phyloP scores from a whole-genome alignment of 2,329 filamentous ascomycete genomes.

The Alternaria tenuissima region DNA sequence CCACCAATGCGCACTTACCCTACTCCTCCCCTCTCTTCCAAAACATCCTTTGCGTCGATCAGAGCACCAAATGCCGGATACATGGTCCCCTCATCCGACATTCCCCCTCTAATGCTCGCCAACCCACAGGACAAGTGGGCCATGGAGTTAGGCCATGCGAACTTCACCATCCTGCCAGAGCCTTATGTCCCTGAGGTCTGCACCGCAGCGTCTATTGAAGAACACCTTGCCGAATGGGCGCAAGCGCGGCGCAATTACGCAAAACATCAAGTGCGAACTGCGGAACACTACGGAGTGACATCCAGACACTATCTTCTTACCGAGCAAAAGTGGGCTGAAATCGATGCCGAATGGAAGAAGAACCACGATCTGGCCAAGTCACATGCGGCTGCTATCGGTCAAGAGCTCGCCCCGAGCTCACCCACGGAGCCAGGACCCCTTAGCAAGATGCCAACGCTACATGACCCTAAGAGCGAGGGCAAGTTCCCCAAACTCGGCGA shows the following conservation, averaged over 20 bases:
- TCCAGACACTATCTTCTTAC: slow-evolving; percentile 89
- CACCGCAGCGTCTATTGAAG: slow-evolving; percentile 67
- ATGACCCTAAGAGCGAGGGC: slow-evolving; percentile 71
- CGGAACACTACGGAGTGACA: slow-evolving; percentile 88
- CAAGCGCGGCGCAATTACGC: slow-evolving; percentile 84
- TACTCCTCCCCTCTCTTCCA: slow-evolving; percentile 78
- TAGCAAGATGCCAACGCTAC: slow-evolving; percentile 72
- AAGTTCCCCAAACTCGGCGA: slow-evolving; percentile 91
- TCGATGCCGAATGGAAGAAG: slow-evolving; percentile 76
- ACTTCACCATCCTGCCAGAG: slow-evolving; percentile 85
- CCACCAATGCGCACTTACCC: slow-evolving; percentile 59
- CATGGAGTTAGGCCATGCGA: slow-evolving; percentile 85
- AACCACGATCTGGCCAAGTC: slow-evolving; percentile 71
- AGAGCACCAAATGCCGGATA: slow-evolving; percentile 55
- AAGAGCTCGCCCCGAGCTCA: slow-evolving; percentile 46
- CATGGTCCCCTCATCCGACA: slow-evolving; percentile 61
- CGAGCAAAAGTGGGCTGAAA: slow-evolving; percentile 86
- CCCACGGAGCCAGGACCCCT: slow-evolving; percentile 63
- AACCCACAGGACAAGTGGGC: slow-evolving; percentile 87
- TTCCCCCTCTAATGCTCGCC: slow-evolving; percentile 69
- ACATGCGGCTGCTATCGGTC: slow-evolving; percentile 47
- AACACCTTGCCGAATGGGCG: slow-evolving; percentile 82
- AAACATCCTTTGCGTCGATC: slow-evolving; percentile 81
- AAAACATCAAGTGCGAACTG: slow-evolving; percentile 85
- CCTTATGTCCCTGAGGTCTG: slow-evolving; percentile 75